Evolutionary conservation across 78 protist species (phyloP).

Genomic region (Dictyostelium capitatum): DNA sequence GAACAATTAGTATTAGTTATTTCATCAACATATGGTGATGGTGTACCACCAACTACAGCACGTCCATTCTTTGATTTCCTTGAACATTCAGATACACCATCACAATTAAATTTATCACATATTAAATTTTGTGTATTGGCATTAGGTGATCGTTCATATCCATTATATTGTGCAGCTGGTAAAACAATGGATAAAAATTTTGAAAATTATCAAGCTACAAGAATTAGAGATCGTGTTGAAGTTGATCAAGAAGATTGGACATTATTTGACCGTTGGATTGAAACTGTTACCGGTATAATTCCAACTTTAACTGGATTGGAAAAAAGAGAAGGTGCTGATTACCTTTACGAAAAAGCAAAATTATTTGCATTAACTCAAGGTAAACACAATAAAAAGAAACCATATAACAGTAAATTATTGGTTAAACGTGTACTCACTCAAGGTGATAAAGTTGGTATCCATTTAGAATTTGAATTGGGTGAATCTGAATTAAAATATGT

Average conservation of each 20-base stretch:
- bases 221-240: constrained; percentile 48
- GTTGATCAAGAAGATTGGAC: constrained; percentile 79
- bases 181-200: constrained; percentile 42
- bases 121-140: constrained; percentile 61
- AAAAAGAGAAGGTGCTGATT: constrained; percentile 18
- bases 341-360: constrained; percentile 63
- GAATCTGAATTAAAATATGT: constrained; percentile 55
- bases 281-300: not conserved
- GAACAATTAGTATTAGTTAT: constrained; percentile 64
- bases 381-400: constrained; percentile 72
- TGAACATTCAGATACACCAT: constrained; percentile 2
- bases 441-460: constrained; percentile 48
- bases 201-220: constrained; percentile 5
- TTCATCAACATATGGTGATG: constrained; percentile 76
- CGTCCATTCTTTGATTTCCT: constrained; percentile 79
- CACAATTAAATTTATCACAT: constrained; percentile 27
- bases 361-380: constrained; percentile 33
- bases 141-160: constrained; percentile 70
- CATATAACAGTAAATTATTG: constrained; percentile 33
- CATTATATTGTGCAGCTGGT: constrained; percentile 53
- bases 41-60: constrained; percentile 80
- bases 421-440: constrained; percentile 35
- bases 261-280: constrained; percentile 43
- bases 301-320: constrained; percentile 31
- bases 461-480: constrained; percentile 76